A percentile compares a stretch with the other conserved stretches of the same genome.
phyloP scores from a whole-genome alignment of 768 basidiomycete genomes.

The Termitomyces titanicus region DNA sequence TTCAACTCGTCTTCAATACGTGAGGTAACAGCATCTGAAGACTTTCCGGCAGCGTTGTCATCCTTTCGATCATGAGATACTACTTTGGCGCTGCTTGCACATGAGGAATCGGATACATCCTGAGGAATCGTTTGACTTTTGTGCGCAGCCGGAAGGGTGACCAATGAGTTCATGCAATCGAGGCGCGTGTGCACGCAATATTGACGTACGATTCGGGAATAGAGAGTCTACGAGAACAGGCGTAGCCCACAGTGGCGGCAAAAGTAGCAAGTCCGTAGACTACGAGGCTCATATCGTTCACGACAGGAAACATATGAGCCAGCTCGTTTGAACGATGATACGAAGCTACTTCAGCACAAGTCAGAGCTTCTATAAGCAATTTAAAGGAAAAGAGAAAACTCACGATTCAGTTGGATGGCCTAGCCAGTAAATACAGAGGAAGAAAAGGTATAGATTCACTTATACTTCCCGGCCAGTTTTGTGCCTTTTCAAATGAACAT shows the following conservation, averaged over 20 bases:
- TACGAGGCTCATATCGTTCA: conserved; percentile 51
- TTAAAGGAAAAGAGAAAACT: neutral
- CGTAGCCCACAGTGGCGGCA: conserved; percentile 58
- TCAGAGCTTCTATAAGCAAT: neutral
- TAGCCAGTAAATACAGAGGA: neutral
- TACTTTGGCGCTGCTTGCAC: neutral
- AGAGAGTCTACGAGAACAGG: conserved; percentile 41
- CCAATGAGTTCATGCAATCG: neutral
- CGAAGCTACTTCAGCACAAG: neutral
- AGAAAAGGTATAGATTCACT: neutral
- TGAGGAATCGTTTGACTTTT: conserved; percentile 6
- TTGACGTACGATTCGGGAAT: conserved; percentile 25
- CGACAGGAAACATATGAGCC: conserved; percentile 38
- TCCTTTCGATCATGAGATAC: neutral
- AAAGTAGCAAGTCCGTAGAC: conserved; percentile 57
- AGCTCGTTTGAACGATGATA: neutral
- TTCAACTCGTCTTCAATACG: neutral
- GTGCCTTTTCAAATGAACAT: neutral
- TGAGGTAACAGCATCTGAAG: neutral
- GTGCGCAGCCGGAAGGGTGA: conserved; percentile 5
- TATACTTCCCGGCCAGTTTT: neutral
- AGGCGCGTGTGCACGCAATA: conserved; percentile 2
- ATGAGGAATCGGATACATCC: conserved; percentile 6
- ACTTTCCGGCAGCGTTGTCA: neutral
- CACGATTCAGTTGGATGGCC: neutral